Base-by-base conservation (phyloP, 2,329 filamentous ascomycete genomes). In the Sporothrix inflata region DNA sequence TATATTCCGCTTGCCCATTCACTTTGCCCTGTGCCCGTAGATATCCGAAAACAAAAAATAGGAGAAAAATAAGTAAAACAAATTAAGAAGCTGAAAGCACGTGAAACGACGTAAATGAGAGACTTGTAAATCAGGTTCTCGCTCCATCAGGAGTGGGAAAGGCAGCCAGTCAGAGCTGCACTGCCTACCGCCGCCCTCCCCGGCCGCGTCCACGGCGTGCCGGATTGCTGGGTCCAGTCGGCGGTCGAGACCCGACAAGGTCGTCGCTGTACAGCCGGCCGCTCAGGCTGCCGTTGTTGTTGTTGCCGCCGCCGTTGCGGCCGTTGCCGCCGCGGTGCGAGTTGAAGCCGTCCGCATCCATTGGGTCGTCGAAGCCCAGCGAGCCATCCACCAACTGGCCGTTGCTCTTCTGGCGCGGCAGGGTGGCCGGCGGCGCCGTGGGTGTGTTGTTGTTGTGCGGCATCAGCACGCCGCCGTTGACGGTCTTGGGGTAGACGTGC, bases 401-500 rank as follows among this genome's bases (percentile, higher is more conserved):
- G 69, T 82, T 79, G 75, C 80, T 75, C 77, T 73, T 77, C 76
- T 78, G 27, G 76, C 77, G 34, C 74, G 79, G 74, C 53, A 72
- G 70, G 72, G 79, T 73, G 76, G 80, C 77, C 78, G 81, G 76
- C 74, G 76, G 69, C 75, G 78, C 76, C 27, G 77, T 38, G n/a
- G 38, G 60, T 14, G 60, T 49, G 40, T 67, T 67, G 63, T n/a
- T 40, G 60, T 55, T 66, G 69, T 71, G 69, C 30, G 69, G 69
- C 9, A 60, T 66, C 34, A 71, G 49, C 14, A 71, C 69, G 8
- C 30, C 30, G 61, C 38, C 19, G 34, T 24, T 42, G 73, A 85
- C 85, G 3, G 86, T 82, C 79, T 92, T 93, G 80, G 89, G 83
- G 79, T 88, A 94, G 51, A 95, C 91, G 78, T 92, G 88, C 71